phyloP scores from a whole-genome alignment of 208 protist genomes.

The Wallacemonas collosoma region DNA sequence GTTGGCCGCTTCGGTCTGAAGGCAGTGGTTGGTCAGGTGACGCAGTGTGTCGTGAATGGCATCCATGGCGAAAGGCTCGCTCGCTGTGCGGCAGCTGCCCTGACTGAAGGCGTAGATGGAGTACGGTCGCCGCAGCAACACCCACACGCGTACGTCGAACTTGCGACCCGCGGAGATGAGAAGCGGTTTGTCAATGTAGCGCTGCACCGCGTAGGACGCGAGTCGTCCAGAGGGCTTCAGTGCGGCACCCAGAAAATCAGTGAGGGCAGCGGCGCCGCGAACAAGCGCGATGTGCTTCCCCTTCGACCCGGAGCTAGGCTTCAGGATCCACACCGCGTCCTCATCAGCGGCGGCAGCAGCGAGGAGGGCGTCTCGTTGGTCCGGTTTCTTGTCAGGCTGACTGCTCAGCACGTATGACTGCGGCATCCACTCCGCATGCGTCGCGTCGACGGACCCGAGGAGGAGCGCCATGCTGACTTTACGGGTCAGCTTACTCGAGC shows the following conservation, averaged over 20 bases:
- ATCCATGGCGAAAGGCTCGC: constrained; percentile 50
- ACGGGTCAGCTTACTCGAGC: constrained; percentile 80
- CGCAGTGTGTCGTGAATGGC: constrained; percentile 45
- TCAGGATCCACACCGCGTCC: constrained; percentile 82
- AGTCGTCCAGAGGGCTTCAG: constrained; percentile 25
- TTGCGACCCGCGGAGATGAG: constrained; percentile 77
- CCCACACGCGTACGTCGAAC: constrained; percentile 92
- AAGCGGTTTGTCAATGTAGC: constrained; percentile 86
- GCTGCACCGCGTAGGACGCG: constrained; percentile 77
- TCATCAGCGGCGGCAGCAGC: constrained; percentile 27
- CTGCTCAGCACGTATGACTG: constrained; percentile 76
- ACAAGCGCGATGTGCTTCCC: constrained; percentile 74
- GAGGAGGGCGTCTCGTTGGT: constrained; percentile 58
- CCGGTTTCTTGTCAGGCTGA: constrained; percentile 46
- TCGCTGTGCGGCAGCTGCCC: constrained; percentile 83
- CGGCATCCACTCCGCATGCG: constrained; percentile 66
- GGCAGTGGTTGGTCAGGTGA: constrained; percentile 92
- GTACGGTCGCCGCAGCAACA: constrained; percentile 63
- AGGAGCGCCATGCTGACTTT: constrained; percentile 78
- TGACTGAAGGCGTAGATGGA: constrained; percentile 83
- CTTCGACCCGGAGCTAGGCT: constrained; percentile 81
- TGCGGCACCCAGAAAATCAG: constrained; percentile 44
- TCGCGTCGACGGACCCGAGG: constrained; percentile 48
- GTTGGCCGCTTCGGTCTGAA: constrained; percentile 53
- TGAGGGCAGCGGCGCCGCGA: constrained; percentile 29